Evolutionary conservation across 2,329 filamentous ascomycete species (phyloP).

Genomic region (Diaporthe eres): DNA sequence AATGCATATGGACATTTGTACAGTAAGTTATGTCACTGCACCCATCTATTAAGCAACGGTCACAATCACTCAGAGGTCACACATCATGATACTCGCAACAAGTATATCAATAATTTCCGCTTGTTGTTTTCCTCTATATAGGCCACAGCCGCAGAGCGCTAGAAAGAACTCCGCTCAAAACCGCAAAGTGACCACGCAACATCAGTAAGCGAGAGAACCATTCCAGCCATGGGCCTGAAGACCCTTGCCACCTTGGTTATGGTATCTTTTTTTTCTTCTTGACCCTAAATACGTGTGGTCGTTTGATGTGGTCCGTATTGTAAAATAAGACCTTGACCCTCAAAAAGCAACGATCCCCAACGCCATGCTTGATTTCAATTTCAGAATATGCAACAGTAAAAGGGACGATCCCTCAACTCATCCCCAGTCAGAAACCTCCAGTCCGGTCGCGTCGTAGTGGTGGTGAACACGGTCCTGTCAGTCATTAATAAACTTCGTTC

Average conservation of each 20-base stretch:
- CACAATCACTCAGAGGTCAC: neutral
- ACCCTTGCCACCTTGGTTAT: neutral
- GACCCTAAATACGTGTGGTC: neutral
- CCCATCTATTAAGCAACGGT: too few relatives aligned
- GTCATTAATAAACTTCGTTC: constrained; percentile 34
- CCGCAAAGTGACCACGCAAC: neutral
- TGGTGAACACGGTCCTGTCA: constrained; percentile 24
- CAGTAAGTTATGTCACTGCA: neutral
- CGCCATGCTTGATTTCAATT: constrained; percentile 40
- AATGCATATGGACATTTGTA: neutral
- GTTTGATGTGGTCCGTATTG: constrained; percentile 17
- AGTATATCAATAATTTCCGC: constrained; percentile 10
- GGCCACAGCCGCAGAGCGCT: constrained; percentile 22
- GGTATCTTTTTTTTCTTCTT: constrained; percentile 27
- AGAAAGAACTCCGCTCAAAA: neutral
- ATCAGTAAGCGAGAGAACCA: constrained; percentile 23
- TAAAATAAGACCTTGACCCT: neutral
- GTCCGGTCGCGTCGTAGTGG: constrained; percentile 8
- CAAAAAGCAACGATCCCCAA: constrained; percentile 34
- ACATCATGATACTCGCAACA: neutral
- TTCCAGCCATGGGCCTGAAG: constrained; percentile 7
- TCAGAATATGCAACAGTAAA: constrained; percentile 37
- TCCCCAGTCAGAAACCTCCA: constrained; percentile 22
- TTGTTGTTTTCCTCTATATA: constrained; percentile 33
- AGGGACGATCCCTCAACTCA: neutral